Evolutionary conservation across 2,329 filamentous ascomycete species (phyloP).

Genomic region (Phaeomoniella chlamydospora): DNA sequence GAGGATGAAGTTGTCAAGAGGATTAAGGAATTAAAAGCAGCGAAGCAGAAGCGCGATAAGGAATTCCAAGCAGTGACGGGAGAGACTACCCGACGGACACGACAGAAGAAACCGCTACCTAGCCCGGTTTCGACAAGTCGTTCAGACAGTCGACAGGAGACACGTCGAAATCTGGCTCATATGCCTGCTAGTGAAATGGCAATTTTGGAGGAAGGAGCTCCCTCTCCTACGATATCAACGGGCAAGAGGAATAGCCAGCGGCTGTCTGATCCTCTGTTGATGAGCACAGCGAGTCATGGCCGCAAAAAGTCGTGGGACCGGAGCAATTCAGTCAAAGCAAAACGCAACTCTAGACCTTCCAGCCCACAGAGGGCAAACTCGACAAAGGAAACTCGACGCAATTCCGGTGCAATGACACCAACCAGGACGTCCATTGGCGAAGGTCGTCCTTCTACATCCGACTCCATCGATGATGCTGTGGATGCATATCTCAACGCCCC

Average conservation of each 20-base stretch:
- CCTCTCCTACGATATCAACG: conserved; percentile 54
- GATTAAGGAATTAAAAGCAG: conserved; percentile 43
- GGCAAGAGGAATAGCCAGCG: conserved; percentile 28
- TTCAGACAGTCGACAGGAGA: background rate
- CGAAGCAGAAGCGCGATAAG: conserved; percentile 33
- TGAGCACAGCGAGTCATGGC: conserved; percentile 13
- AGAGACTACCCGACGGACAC: conserved; percentile 11
- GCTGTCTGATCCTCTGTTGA: conserved; percentile 13
- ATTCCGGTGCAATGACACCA: conserved; percentile 14
- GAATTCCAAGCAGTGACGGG: conserved; percentile 12
- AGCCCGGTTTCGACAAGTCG: background rate
- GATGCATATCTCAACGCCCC: conserved; percentile 71
- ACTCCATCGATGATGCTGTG: conserved; percentile 81
- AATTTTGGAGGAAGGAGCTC: conserved; percentile 46
- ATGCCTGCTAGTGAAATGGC: background rate
- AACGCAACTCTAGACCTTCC: conserved; percentile 15
- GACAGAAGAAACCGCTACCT: background rate
- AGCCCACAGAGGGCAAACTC: conserved; percentile 10
- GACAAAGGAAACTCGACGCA: background rate
- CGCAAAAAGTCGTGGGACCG: conserved; percentile 13
- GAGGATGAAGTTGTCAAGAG: conserved; percentile 42
- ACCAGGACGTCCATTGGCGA: conserved; percentile 37
- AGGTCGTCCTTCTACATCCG: conserved; percentile 62
- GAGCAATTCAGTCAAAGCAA: conserved; percentile 15
- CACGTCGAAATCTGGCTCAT: background rate